A percentile compares a stretch with the other conserved stretches of the same genome.
phyloP scores from a whole-genome alignment of 495 filamentous ascomycete species.

The Bathelium albidoporum region DNA sequence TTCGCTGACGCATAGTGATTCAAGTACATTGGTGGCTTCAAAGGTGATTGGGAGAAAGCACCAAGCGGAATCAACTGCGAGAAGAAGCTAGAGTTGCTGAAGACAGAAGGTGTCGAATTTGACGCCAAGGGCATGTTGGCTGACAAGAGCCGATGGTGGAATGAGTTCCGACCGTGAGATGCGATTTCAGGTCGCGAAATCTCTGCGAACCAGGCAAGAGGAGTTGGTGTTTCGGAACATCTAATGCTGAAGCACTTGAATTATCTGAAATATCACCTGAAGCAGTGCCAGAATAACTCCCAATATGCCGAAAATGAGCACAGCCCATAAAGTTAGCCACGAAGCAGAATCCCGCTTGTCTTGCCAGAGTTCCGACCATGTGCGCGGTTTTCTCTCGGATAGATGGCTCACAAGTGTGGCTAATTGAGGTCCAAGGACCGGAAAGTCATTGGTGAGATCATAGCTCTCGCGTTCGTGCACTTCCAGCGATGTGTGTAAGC shows the following conservation, averaged over 20 bases:
- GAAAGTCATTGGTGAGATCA: conserved; percentile 9
- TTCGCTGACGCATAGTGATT: not conserved
- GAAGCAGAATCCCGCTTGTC: conserved; percentile 13
- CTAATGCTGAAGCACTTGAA: conserved; percentile 11
- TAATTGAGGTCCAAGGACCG: conserved; percentile 13
- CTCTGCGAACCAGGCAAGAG: not conserved
- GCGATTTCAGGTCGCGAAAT: not conserved
- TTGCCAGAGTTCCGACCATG: conserved; percentile 15
- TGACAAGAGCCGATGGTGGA: conserved; percentile 31
- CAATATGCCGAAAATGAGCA: conserved; percentile 9
- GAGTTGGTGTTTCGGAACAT: not conserved
- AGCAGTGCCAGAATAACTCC: conserved; percentile 11
- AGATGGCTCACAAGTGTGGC: conserved; percentile 4
- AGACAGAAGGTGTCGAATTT: conserved; percentile 41
- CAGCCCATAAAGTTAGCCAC: conserved; percentile 14
- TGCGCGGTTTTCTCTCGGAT: conserved; percentile 7
- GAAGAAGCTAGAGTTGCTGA: conserved; percentile 38
- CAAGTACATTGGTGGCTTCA: conserved; percentile 37
- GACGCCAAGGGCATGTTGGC: conserved; percentile 35
- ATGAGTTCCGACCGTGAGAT: conserved; percentile 24
- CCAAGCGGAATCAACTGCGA: conserved; percentile 37
- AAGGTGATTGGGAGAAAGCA: conserved; percentile 40
- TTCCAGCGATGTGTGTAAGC: not conserved
- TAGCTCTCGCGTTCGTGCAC: not conserved
- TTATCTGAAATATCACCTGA: conserved; percentile 16